A percentile compares a stretch with the other conserved stretches of the same genome.
These are phyloP conservation scores for Collybiopsis confluens DNA, from an alignment of 768 basidiomycete genomes.

Conservation along the genomic window DNA sequence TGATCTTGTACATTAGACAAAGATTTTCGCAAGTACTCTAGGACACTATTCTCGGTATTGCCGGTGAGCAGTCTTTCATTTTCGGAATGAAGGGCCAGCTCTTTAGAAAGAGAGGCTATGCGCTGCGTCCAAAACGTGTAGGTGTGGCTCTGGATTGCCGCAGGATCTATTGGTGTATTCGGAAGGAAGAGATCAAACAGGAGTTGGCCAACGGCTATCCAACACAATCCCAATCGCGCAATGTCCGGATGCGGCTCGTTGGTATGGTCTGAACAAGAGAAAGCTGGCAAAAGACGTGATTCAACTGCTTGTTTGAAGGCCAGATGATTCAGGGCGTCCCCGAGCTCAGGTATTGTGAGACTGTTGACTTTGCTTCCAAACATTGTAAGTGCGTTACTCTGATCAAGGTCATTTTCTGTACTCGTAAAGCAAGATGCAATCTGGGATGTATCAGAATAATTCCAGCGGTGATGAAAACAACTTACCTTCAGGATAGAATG, in stretches of 20 bases:
- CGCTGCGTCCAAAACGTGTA: conserved; percentile 41
- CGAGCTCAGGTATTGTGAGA: conserved; percentile 11
- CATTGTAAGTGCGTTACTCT: background rate
- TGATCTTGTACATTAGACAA: conserved; percentile 26
- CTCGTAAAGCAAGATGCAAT: conserved; percentile 39
- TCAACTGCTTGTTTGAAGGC: conserved; percentile 31
- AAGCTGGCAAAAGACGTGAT: conserved; percentile 23
- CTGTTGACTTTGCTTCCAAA: background rate
- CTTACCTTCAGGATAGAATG: conserved; percentile 40
- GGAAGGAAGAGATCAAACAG: conserved; percentile 77
- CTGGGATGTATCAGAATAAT: conserved; percentile 21
- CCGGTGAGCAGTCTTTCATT: conserved; percentile 58
- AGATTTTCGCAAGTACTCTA: conserved; percentile 37
- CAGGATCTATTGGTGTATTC: conserved; percentile 83
- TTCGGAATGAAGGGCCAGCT: conserved; percentile 49
- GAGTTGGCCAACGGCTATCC: conserved; percentile 57
- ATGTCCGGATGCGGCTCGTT: conserved; percentile 10
- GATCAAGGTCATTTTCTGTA: background rate
- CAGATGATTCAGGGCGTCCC: conserved; percentile 13
- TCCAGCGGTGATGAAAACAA: background rate
- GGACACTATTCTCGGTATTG: conserved; percentile 45
- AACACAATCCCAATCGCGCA: conserved; percentile 33
- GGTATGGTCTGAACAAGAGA: conserved; percentile 14
- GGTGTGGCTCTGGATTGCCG: conserved; percentile 51
- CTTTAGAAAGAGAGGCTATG: conserved; percentile 33